Conservation (phyloP, 129 eudicot species). For the Logfia minima region DNA sequence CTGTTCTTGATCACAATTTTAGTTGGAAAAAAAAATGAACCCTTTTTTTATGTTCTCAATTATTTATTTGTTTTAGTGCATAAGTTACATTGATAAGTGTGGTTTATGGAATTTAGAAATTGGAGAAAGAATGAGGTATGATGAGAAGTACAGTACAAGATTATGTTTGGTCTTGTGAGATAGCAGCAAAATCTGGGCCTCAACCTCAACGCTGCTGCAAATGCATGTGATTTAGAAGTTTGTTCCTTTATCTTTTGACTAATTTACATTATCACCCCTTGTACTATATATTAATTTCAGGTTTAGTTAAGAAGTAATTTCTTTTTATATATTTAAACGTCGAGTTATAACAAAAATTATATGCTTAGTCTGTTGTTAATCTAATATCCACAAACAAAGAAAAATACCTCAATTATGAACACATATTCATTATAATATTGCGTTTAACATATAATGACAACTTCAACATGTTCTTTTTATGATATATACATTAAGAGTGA, state of each 20-base stretch:
- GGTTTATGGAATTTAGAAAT: background rate
- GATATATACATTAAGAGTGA: too few relatives aligned
- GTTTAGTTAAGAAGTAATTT: background rate
- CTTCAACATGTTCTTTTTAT: too few relatives aligned
- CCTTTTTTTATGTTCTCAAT: conserved; percentile 22
- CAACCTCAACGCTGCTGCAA: conserved; percentile 41
- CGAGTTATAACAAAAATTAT: too few relatives aligned
- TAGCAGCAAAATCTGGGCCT: conserved; percentile 48
- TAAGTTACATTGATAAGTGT: conserved; percentile 10
- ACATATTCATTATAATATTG: too few relatives aligned
- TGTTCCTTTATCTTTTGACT: conserved; percentile 22
- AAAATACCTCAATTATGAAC: too few relatives aligned
- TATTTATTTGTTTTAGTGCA: conserved; percentile 15
- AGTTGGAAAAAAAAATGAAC: conserved; percentile 2
- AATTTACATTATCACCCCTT: conserved; percentile 1
- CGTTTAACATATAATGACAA: too few relatives aligned
- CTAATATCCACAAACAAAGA: too few relatives aligned
- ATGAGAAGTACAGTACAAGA: conserved; percentile 18
- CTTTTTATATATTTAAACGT: too few relatives aligned
- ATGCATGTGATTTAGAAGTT: conserved; percentile 41
- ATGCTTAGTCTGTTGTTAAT: too few relatives aligned
- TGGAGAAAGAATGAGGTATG: conserved; percentile 3
- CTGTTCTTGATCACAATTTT: conserved; percentile 28
- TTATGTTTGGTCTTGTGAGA: conserved; percentile 28
- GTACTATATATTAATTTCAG: background rate